Percentiles rank a stretch among this genome's conserved stretches.
These are phyloP conservation scores for Viola pubescens DNA, from an alignment of 441 rosid genomes.

Conservation along the genomic window DNA sequence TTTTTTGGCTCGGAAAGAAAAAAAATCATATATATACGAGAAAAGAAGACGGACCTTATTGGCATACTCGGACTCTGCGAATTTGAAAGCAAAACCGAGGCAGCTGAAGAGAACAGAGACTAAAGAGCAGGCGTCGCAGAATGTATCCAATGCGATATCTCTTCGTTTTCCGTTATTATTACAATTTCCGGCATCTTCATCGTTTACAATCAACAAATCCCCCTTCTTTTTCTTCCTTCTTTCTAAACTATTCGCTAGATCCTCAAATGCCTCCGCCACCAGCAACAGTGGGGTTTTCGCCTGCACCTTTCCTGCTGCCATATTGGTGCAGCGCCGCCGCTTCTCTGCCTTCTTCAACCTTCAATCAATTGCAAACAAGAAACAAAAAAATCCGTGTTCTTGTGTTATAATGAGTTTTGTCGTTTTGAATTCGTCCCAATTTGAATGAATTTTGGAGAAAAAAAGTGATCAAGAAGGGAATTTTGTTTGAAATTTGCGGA, in stretches of 20 bases:
- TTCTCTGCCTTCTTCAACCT: no score
- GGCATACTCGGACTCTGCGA: constrained; percentile 77
- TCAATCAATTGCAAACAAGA: no score
- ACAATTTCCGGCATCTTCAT: no score
- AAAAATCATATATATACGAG: background rate
- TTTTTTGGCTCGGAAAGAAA: no score
- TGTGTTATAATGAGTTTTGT: background rate
- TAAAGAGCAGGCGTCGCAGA: constrained; percentile 63
- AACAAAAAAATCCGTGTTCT: no score
- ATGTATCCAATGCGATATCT: constrained; percentile 48
- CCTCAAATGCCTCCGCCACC: constrained; percentile 69
- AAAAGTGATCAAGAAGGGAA: background rate
- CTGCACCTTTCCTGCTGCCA: constrained; percentile 8
- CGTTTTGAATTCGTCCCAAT: background rate
- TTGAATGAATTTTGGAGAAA: background rate
- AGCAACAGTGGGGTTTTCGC: constrained; percentile 36
- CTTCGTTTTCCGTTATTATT: background rate
- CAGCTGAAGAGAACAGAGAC: constrained; percentile 69
- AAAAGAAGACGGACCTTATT: constrained; percentile 42
- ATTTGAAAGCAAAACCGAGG: constrained; percentile 88
- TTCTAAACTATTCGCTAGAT: constrained; percentile 30
- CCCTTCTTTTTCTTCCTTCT: constrained; percentile 14
- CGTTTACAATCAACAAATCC: background rate
- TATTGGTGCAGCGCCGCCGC: background rate
- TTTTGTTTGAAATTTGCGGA: background rate